phyloP scores from a whole-genome alignment of 257 asterid species.

The Solanum pinnatisectum region DNA sequence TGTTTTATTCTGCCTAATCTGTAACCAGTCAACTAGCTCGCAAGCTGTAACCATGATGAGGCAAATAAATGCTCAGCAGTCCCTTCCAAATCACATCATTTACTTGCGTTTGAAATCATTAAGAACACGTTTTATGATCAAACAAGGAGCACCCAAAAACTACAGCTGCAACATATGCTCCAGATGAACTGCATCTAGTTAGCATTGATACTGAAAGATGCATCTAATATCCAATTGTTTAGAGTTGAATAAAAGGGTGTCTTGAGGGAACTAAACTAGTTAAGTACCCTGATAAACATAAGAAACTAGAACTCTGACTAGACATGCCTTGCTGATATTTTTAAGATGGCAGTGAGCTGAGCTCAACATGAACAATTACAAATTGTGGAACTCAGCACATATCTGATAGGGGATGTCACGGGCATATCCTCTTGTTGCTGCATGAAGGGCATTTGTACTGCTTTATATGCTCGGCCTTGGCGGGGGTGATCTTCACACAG shows the following conservation, averaged over 20 bases:
- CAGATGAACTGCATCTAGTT: not conserved
- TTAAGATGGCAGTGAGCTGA: not conserved
- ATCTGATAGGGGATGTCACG: slow-evolving; percentile 7
- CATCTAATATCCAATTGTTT: not conserved
- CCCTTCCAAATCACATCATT: not conserved
- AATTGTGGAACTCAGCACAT: not conserved
- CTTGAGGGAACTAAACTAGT: not conserved
- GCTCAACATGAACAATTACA: not conserved
- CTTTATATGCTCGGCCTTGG: slow-evolving; percentile 77
- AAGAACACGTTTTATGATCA: not conserved
- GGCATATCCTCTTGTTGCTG: slow-evolving; percentile 54
- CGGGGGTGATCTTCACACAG: slow-evolving; percentile 82
- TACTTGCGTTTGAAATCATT: not conserved
- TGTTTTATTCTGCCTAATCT: not conserved
- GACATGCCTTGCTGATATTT: not conserved
- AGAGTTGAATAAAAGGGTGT: not conserved
- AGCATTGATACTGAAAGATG: not conserved
- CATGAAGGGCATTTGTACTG: slow-evolving; percentile 80
- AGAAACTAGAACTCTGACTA: not conserved
- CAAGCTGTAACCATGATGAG: not conserved
- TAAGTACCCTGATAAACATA: not conserved
- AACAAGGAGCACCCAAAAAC: not conserved
- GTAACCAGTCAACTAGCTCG: not conserved
- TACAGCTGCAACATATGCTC: not conserved
- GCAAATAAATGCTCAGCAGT: not conserved